Conservation (phyloP, 805 yeast species). For the Cyberlindnera mycetangii region DNA sequence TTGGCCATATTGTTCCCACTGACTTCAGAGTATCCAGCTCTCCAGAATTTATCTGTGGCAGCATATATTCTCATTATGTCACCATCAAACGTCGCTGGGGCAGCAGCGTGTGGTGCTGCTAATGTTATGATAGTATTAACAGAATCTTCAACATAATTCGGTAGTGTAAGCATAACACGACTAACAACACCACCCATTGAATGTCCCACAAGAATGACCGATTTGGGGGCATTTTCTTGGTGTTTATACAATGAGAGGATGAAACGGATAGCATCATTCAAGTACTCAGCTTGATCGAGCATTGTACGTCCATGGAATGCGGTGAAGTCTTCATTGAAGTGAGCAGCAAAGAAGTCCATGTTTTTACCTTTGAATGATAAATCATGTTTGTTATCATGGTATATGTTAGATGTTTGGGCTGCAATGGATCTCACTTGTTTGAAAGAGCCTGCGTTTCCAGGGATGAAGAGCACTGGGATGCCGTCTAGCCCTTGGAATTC, state of each 20-base stretch:
- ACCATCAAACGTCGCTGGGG: slow-evolving; percentile 92
- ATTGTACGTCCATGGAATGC: slow-evolving; percentile 95
- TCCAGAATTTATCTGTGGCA: slow-evolving; percentile 78
- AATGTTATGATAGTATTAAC: slow-evolving; percentile 82
- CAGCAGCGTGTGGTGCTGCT: slow-evolving; percentile 88
- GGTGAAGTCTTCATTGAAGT: slow-evolving; percentile 92
- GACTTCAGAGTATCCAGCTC: slow-evolving; percentile 53
- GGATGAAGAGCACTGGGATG: slow-evolving; percentile 87
- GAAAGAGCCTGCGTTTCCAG: slow-evolving; percentile 96
- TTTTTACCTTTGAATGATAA: slow-evolving; percentile 34
- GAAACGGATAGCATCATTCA: slow-evolving; percentile 81
- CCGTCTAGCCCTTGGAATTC: slow-evolving; percentile 45
- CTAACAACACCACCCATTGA: slow-evolving; percentile 99
- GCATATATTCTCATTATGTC: slow-evolving; percentile 75
- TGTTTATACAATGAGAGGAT: slow-evolving; percentile 63
- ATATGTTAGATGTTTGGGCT: slow-evolving; percentile 64
- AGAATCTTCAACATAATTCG: slow-evolving; percentile 68
- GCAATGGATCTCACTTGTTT: slow-evolving; percentile 92
- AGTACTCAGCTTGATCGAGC: slow-evolving; percentile 88
- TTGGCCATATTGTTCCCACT: slow-evolving; percentile 41
- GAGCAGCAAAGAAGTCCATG: slow-evolving; percentile 86
- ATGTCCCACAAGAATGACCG: slow-evolving; percentile 83
- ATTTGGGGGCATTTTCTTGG: slow-evolving; percentile 44
- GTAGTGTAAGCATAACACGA: slow-evolving; percentile 74
- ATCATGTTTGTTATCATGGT: slow-evolving; percentile 31